These are phyloP conservation scores for Sporopachydermia cereana DNA, from an alignment of 1,139 yeast species.

Conservation along the genomic window DNA sequence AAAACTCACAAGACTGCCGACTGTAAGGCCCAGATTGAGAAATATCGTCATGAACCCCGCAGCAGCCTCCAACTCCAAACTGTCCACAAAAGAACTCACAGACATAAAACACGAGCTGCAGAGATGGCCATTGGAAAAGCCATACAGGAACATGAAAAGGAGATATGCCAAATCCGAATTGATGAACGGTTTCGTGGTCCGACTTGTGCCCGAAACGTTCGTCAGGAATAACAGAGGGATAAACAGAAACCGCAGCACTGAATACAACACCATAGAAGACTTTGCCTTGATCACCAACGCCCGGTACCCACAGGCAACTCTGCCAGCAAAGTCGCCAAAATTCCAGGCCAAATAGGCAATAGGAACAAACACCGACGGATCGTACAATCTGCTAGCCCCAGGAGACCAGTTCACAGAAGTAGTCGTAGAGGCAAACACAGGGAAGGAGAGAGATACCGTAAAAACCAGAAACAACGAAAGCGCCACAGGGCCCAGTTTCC, in stretches of 20 bases:
- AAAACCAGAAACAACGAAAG: constrained; percentile 66
- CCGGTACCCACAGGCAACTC: constrained; percentile 50
- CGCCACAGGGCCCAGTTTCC: constrained; percentile 50
- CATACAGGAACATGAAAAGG: constrained; percentile 61
- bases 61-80: constrained; percentile 76
- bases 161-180: constrained; percentile 60
- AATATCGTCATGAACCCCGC: constrained; percentile 84
- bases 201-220: constrained; percentile 25
- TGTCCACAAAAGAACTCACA: constrained; percentile 47
- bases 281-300: constrained; percentile 34
- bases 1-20: constrained; percentile 69
- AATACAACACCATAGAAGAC: constrained; percentile 21
- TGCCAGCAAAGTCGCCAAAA: constrained; percentile 71
- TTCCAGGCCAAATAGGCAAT: constrained; percentile 79
- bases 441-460: constrained; percentile 68
- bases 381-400: constrained; percentile 15
- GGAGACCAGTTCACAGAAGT: constrained; percentile 34
- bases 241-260: constrained; percentile 42
- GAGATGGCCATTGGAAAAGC: constrained; percentile 79
- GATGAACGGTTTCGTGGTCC: constrained; percentile 22
- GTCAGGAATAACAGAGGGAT: constrained; percentile 47
- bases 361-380: constrained; percentile 54
- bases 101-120: constrained; percentile 75
- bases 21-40: constrained; percentile 61
- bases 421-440: constrained; percentile 75